These are phyloP conservation scores for Hymenoscyphus albidus DNA, from an alignment of 2,329 filamentous ascomycete genomes.

Conservation along the genomic window DNA sequence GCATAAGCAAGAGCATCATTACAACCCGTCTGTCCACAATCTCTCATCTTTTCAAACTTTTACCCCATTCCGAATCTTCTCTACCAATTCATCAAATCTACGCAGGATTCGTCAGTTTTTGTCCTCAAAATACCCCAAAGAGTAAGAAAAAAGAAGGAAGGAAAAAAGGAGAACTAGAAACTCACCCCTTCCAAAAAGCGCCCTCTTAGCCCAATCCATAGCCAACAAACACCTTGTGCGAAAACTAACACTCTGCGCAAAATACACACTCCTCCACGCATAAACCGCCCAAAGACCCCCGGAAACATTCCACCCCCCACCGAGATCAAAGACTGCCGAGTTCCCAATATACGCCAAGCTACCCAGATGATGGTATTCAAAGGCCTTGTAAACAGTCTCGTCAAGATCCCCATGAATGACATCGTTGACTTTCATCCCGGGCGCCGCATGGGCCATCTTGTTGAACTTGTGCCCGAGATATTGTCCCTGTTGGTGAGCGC, in stretches of 20 bases:
- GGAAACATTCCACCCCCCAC: conserved; percentile 68
- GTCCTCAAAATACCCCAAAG: no score
- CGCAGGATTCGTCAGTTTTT: neutral
- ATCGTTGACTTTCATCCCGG: conserved; percentile 74
- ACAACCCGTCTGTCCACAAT: no score
- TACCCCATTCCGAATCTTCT: neutral
- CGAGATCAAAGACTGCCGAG: conserved; percentile 88
- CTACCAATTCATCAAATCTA: conserved; percentile 11
- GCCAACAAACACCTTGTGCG: conserved; percentile 83
- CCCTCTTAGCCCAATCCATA: conserved; percentile 99
- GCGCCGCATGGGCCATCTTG: conserved; percentile 74
- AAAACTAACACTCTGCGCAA: conserved; percentile 93
- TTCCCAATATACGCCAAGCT: conserved; percentile 95
- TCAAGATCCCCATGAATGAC: conserved; percentile 87
- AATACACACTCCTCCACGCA: conserved; percentile 93
- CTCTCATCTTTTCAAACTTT: neutral
- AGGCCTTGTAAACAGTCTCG: conserved; percentile 87
- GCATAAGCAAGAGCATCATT: no score
- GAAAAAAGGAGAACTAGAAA: neutral
- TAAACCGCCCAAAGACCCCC: conserved; percentile 93
- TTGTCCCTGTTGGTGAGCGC: conserved; percentile 90
- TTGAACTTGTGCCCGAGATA: conserved; percentile 95
- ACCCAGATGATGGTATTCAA: conserved; percentile 89
- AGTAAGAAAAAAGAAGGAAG: no score
- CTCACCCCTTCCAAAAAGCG: conserved; percentile 87